These are phyloP conservation scores for Pythium folliculosum DNA, from an alignment of 352 stramenopile genomes.

Conservation along the genomic window DNA sequence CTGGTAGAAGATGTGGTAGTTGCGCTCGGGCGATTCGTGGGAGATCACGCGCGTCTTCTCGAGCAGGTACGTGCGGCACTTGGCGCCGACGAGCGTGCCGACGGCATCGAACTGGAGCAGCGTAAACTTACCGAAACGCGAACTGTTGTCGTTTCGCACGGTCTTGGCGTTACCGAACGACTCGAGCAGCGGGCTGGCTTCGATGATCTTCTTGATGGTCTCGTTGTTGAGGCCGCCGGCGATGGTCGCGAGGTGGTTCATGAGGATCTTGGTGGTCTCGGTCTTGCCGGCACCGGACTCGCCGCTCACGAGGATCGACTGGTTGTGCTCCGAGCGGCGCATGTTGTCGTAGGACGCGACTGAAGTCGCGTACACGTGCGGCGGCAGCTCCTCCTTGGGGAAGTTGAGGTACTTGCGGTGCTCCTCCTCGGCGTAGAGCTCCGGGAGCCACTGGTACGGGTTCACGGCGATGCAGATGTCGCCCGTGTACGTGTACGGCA, in stretches of 20 bases:
- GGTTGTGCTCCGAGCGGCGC: slow-evolving; percentile 64
- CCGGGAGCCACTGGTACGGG: slow-evolving; percentile 91
- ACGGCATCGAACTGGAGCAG: slow-evolving; percentile 59
- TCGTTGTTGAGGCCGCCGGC: slow-evolving; percentile 64
- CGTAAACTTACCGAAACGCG: slow-evolving; percentile 56
- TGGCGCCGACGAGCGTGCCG: slow-evolving; percentile 83
- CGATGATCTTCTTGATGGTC: slow-evolving; percentile 82
- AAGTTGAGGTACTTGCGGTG: slow-evolving; percentile 76
- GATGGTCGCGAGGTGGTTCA: slow-evolving; percentile 89
- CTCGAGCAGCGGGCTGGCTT: slow-evolving; percentile 84
- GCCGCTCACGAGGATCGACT: slow-evolving; percentile 85
- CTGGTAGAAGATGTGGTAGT: slow-evolving; percentile 98
- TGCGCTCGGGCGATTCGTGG: slow-evolving; percentile 92
- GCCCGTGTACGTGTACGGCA: slow-evolving; percentile 96
- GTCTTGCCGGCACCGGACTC: slow-evolving; percentile 89
- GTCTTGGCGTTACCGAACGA: slow-evolving; percentile 80
- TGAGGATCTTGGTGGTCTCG: slow-evolving; percentile 90
- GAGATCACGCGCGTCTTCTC: slow-evolving; percentile 97
- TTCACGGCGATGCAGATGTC: slow-evolving; percentile 98
- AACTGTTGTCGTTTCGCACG: slow-evolving; percentile 55
- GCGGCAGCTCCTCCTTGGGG: slow-evolving; percentile 75
- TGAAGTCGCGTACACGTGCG: slow-evolving; percentile 80
- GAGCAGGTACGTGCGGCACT: slow-evolving; percentile 95
- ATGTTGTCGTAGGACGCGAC: slow-evolving; percentile 82
- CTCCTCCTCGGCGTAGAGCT: slow-evolving; percentile 85